These are phyloP conservation scores for Globisporangium apiculatum DNA, from an alignment of 352 stramenopile species.

Conservation along the genomic window DNA sequence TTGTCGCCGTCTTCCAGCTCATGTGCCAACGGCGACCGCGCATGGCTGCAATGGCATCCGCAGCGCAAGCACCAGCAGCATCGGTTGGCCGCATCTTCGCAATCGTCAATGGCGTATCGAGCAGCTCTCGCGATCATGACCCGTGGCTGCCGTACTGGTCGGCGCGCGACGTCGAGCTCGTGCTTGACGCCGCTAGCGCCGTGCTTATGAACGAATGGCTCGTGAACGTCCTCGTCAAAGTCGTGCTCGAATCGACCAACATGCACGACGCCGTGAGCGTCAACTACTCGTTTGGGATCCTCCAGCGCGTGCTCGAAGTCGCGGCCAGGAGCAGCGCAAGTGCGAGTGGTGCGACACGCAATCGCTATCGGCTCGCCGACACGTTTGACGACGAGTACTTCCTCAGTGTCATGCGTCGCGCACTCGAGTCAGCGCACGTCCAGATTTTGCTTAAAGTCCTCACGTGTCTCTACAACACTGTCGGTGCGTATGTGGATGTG, in stretches of 20 bases:
- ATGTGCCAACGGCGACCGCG: constrained; percentile 70
- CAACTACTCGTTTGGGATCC: constrained; percentile 78
- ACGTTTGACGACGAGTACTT: constrained; percentile 74
- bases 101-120: constrained; percentile 35
- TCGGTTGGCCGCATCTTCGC: constrained; percentile 51
- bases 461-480: constrained; percentile 80
- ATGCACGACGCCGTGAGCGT: constrained; percentile 74
- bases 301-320: constrained; percentile 68
- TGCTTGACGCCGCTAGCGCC: constrained; percentile 47
- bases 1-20: constrained; percentile 59
- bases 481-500: constrained; percentile 31
- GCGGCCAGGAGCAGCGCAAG: constrained; percentile 25
- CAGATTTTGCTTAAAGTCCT: constrained; percentile 84
- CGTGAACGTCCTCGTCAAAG: constrained; percentile 70
- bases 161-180: constrained; percentile 39
- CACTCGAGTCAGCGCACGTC: constrained; percentile 66
- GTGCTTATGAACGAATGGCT: constrained; percentile 66
- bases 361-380: constrained; percentile 24
- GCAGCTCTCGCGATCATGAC: constrained; percentile 19
- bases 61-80: constrained; percentile 6
- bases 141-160: constrained; percentile 77
- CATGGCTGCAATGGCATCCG: constrained; percentile 18
- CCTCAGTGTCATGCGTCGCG: constrained; percentile 54
- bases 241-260: constrained; percentile 78
- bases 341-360: not conserved